Evolutionary conservation across 331 rosid species (phyloP).

Genomic region (Spiraea crenata): DNA sequence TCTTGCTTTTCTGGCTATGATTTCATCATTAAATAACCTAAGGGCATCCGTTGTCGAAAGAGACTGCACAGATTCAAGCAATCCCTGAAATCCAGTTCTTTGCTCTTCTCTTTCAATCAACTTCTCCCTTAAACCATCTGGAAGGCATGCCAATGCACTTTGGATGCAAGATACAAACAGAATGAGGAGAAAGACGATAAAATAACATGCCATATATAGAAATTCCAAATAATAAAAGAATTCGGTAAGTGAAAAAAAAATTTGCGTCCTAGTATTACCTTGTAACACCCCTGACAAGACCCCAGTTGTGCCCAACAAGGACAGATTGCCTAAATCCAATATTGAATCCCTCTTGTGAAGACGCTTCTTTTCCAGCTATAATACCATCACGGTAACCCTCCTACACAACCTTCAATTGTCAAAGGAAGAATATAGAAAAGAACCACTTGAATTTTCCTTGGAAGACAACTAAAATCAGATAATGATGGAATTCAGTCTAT

Average conservation of each 20-base stretch:
- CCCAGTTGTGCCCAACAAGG: constrained; percentile 60
- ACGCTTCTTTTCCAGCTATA: constrained; percentile 74
- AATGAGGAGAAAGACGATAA: constrained; percentile 9
- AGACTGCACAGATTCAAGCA: constrained; percentile 57
- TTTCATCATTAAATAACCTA: constrained; percentile 41
- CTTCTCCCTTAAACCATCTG: constrained; percentile 57
- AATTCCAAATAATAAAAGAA: not conserved
- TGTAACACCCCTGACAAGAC: constrained; percentile 80
- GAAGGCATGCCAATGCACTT: constrained; percentile 74
- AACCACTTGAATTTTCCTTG: not conserved
- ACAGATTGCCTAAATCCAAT: constrained; percentile 75
- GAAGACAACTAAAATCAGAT: not conserved
- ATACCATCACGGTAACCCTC: constrained; percentile 85
- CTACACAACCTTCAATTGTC: constrained; percentile 31
- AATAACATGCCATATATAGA: constrained; percentile 6
- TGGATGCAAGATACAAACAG: constrained; percentile 20
- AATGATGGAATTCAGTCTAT: not conserved
- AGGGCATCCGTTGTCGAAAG: constrained; percentile 64
- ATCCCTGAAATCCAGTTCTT: constrained; percentile 42
- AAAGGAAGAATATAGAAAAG: not conserved
- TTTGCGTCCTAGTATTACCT: constrained; percentile 39
- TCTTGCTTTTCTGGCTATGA: constrained; percentile 30
- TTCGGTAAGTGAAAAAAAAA: not conserved
- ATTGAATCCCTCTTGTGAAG: constrained; percentile 89
- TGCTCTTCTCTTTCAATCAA: constrained; percentile 48